Evolutionary conservation across 139 green algal genomes (phyloP).

Genomic region (Limnomonas spitsbergensis): DNA sequence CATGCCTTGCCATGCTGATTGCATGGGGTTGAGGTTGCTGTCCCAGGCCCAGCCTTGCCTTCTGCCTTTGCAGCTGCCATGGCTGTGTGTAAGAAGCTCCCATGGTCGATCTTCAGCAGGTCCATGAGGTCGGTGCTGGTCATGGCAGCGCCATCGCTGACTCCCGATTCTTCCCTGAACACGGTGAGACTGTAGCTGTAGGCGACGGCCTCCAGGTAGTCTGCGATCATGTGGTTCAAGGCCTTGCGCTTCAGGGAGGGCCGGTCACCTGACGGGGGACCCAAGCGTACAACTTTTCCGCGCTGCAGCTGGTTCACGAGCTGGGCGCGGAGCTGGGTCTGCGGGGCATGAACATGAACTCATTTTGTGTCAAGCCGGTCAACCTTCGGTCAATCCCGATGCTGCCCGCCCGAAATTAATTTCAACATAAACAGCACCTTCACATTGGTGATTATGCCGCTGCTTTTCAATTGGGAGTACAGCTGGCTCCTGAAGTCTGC

Average conservation of each 20-base stretch:
- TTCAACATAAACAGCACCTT: too few relatives aligned
- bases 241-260: constrained; percentile 34
- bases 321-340: constrained; percentile 42
- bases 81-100: constrained; percentile 22
- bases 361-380: not conserved
- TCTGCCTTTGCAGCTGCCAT: constrained; percentile 24
- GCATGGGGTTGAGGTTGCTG: too few relatives aligned
- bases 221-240: constrained; percentile 48
- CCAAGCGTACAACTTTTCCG: constrained; percentile 21
- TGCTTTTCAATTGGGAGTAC: constrained; percentile 34
- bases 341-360: not conserved
- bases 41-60: too few relatives aligned
- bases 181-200: constrained; percentile 56
- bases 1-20: too few relatives aligned
- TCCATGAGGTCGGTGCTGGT: constrained; percentile 35
- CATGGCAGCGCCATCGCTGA: not conserved
- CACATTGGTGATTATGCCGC: constrained; percentile 39
- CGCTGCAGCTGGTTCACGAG: constrained; percentile 45
- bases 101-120: constrained; percentile 27
- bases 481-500: constrained; percentile 44
- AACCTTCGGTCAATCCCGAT: not conserved
- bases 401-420: too few relatives aligned
- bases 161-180: constrained; percentile 45
- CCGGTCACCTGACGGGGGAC: constrained; percentile 15
- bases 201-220: constrained; percentile 40